phyloP scores from a whole-genome alignment of 805 yeast species.

The Kuraishia capsulata region DNA sequence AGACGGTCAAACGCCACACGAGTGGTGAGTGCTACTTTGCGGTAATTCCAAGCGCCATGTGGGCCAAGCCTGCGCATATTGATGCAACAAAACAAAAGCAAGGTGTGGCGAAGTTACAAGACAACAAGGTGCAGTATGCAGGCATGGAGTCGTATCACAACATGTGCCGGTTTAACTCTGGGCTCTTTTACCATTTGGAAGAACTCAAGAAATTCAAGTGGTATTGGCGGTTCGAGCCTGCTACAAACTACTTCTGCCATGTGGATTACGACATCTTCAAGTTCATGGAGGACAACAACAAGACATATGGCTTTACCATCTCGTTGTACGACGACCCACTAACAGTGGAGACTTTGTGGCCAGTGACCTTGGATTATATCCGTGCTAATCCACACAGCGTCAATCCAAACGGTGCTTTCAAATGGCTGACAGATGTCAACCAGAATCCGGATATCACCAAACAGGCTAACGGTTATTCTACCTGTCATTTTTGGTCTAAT shows the following conservation, averaged over 20 bases:
- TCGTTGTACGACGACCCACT: slow-evolving; percentile 65
- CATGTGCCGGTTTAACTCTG: slow-evolving; percentile 80
- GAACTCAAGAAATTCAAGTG: slow-evolving; percentile 52
- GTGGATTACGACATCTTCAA: slow-evolving; percentile 71
- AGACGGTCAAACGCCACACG: slow-evolving; percentile 36
- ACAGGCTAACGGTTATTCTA: slow-evolving; percentile 35
- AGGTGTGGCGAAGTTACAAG: slow-evolving; percentile 28
- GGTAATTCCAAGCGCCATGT: slow-evolving; percentile 37
- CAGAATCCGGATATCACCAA: slow-evolving; percentile 37
- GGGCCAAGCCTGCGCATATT: slow-evolving; percentile 40
- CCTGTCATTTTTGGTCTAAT: slow-evolving; percentile 85
- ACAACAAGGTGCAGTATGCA: slow-evolving; percentile 51
- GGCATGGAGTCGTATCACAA: slow-evolving; percentile 58
- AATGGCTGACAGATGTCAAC: slow-evolving; percentile 42
- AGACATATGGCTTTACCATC: slow-evolving; percentile 69
- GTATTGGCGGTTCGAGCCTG: slow-evolving; percentile 81
- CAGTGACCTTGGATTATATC: slow-evolving; percentile 55
- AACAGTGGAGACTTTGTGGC: slow-evolving; percentile 60
- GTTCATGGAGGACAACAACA: slow-evolving; percentile 59
- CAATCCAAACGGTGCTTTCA: slow-evolving; percentile 47
- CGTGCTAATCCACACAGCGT: slow-evolving; percentile 51
- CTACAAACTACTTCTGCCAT: slow-evolving; percentile 57
- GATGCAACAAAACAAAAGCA: slow-evolving; percentile 26
- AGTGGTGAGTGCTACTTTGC: slow-evolving; percentile 39
- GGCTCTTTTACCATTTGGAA: slow-evolving; percentile 53